phyloP scores from a whole-genome alignment of 331 rosid species.

The Quercus tomentella region DNA sequence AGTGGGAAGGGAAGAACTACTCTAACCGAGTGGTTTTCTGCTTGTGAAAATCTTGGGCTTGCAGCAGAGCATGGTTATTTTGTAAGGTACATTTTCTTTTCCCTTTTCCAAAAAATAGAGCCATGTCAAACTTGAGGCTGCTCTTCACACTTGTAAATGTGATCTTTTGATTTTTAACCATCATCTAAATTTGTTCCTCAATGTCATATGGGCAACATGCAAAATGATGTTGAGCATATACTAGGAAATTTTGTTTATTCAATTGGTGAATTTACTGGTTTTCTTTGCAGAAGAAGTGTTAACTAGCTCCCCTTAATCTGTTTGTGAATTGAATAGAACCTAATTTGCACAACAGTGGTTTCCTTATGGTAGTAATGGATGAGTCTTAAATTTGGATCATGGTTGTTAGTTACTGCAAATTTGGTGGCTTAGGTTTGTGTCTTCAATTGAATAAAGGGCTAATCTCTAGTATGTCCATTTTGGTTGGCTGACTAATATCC shows the following conservation, averaged over 20 bases:
- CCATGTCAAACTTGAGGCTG: neutral
- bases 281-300: neutral
- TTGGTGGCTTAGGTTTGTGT: neutral
- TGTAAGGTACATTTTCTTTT: conserved; percentile 46
- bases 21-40: conserved; percentile 76
- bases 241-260: neutral
- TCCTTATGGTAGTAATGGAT: neutral
- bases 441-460: neutral
- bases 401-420: neutral
- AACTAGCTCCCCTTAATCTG: neutral
- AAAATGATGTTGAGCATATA: neutral
- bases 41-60: conserved; percentile 74
- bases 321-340: neutral
- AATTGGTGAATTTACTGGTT: neutral
- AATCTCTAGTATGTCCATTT: neutral
- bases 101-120: neutral
- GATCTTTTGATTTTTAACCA: neutral
- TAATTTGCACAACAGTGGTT: neutral
- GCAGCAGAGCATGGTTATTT: conserved; percentile 96
- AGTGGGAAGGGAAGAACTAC: conserved; percentile 84
- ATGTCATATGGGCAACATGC: neutral
- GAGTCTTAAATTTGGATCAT: neutral
- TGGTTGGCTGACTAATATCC: neutral
- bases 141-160: neutral
- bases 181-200: neutral